phyloP scores from a whole-genome alignment of 345 rosid genomes.

The Salix purpurea region DNA sequence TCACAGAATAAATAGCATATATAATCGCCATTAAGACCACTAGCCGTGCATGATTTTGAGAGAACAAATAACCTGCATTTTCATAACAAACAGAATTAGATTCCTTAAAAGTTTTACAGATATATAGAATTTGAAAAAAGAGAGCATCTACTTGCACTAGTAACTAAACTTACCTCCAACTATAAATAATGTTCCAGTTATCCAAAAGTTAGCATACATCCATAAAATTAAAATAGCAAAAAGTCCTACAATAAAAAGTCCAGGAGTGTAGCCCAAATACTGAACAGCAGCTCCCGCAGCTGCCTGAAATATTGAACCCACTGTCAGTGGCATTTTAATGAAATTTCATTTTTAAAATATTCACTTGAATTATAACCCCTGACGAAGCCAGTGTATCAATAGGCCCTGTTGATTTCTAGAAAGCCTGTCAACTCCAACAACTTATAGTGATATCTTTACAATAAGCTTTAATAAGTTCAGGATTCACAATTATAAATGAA shows the following conservation, averaged over 20 bases:
- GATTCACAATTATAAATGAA: not conserved
- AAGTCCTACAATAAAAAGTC: conserved; percentile 83
- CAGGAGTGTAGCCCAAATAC: conserved; percentile 91
- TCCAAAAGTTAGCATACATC: conserved; percentile 99
- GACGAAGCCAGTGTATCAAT: not conserved
- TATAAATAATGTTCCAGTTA: conserved; percentile 82
- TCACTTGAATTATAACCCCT: not conserved
- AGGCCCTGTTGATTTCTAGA: not conserved
- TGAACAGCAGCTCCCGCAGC: conserved; percentile 82
- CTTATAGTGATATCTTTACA: not conserved
- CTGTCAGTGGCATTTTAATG: not conserved
- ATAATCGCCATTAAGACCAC: conserved; percentile 67
- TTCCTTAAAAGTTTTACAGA: not conserved
- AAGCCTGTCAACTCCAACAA: not conserved
- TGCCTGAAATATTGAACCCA: conserved; percentile 50
- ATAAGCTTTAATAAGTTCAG: not conserved
- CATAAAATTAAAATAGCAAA: conserved; percentile 81
- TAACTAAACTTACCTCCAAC: conserved; percentile 71
- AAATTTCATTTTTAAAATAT: not conserved
- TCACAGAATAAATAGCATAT: conserved; percentile 76
- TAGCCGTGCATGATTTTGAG: conserved; percentile 83
- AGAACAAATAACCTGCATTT: conserved; percentile 83
- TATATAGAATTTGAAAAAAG: not conserved
- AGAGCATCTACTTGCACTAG: not conserved
- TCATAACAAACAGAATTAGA: conserved; percentile 12